Evolutionary conservation across 805 yeast species (phyloP).

Genomic region (Ogataea glucozyma): DNA sequence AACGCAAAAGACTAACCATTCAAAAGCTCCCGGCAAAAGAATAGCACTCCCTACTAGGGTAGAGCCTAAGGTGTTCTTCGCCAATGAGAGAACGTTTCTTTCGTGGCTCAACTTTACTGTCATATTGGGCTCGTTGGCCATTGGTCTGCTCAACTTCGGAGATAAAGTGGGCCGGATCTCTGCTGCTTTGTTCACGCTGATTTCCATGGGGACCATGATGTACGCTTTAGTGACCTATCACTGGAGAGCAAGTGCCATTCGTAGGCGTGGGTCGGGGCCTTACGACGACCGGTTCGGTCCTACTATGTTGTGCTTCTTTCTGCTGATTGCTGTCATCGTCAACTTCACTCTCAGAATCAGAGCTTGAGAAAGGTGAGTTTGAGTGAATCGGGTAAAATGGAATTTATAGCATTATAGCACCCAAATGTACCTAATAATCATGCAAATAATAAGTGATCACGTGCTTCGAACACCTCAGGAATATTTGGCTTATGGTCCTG

Average conservation of each 20-base stretch:
- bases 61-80: conserved; percentile 98
- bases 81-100: conserved; percentile 96
- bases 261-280: conserved; percentile 98
- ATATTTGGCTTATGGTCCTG: neutral
- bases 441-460: neutral
- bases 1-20: conserved; percentile 8
- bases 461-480: too few relatives aligned
- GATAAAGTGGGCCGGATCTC: conserved; percentile 89
- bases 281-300: conserved; percentile 99
- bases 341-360: conserved; percentile 84
- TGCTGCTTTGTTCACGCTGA: conserved; percentile 91
- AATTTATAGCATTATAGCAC: neutral
- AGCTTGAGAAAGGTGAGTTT: conserved; percentile 35
- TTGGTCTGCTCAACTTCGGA: conserved; percentile 94
- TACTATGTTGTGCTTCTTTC: conserved; percentile 91
- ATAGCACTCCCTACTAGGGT: conserved; percentile 97
- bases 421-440: neutral
- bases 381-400: neutral
- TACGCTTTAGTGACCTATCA: conserved; percentile 95
- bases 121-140: conserved; percentile 92
- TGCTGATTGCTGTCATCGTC: conserved; percentile 88
- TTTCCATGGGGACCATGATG: conserved; percentile 97
- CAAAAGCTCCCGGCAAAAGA: conserved; percentile 61
- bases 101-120: conserved; percentile 99
- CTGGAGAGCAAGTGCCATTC: conserved; percentile 99